Evolutionary conservation across 192 early-diverging fungal genomes (phyloP).

Genomic region (Spinellus fusiger): DNA sequence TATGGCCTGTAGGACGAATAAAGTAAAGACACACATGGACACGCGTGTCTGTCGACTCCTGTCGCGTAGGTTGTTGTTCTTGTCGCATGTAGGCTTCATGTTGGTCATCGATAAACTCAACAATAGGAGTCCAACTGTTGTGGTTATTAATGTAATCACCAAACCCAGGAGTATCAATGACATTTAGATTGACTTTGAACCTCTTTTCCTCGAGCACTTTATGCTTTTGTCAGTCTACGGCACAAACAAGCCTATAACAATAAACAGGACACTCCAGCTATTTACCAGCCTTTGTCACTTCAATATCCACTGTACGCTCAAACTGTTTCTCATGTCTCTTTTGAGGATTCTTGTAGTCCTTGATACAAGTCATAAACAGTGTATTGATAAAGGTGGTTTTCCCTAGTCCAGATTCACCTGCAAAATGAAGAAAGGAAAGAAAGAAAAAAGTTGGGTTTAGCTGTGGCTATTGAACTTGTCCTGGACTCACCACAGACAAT

Average conservation of each 20-base stretch:
- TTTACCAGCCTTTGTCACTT: conserved; percentile 91
- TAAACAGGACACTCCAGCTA: background rate
- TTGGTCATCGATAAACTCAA: conserved; percentile 92
- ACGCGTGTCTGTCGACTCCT: conserved; percentile 86
- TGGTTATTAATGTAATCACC: conserved; percentile 99
- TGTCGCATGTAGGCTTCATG: conserved; percentile 90
- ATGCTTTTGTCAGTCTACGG: background rate
- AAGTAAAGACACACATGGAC: conserved; percentile 96
- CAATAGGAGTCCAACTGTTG: conserved; percentile 90
- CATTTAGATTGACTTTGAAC: conserved; percentile 86
- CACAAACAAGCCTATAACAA: background rate
- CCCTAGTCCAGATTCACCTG: conserved; percentile 92
- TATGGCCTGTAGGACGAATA: conserved; percentile 94
- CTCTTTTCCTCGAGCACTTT: conserved; percentile 95
- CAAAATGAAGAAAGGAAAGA: background rate
- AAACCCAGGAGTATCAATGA: conserved; percentile 97
- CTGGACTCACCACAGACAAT: conserved; percentile 87
- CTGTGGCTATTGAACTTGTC: background rate
- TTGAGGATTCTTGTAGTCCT: conserved; percentile 22
- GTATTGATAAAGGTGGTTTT: conserved; percentile 99
- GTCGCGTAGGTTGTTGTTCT: conserved; percentile 82
- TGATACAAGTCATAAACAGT: conserved; percentile 77
- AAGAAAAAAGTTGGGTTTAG: conserved; percentile 5
- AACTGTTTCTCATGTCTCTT: conserved; percentile 88
- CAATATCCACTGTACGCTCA: conserved; percentile 96